Percentiles rank a stretch among this genome's conserved stretches.
phyloP scores from a whole-genome alignment of 1,139 yeast species.

The Dujonia santamariae region DNA sequence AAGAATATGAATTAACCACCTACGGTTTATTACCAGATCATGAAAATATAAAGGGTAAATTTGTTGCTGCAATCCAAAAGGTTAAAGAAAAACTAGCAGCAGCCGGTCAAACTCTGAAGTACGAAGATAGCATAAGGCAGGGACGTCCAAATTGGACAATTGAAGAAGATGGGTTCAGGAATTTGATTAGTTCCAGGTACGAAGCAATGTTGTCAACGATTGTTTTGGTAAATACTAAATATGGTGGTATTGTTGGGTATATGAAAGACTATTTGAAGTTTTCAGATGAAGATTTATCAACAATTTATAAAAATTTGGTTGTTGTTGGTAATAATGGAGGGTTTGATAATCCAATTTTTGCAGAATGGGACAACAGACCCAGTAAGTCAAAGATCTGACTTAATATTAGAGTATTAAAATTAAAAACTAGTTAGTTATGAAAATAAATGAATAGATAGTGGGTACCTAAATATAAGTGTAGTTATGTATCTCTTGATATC shows the following conservation, averaged over 20 bases:
- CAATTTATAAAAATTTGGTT: slow-evolving; percentile 47
- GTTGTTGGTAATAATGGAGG: slow-evolving; percentile 8
- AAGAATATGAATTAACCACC: slow-evolving; percentile 73
- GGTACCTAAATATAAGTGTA: too few relatives aligned
- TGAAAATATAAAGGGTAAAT: slow-evolving; percentile 32
- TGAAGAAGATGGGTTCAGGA: slow-evolving; percentile 49
- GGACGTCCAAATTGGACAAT: slow-evolving; percentile 41
- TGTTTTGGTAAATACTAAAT: slow-evolving; percentile 44
- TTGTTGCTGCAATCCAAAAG: slow-evolving; percentile 26
- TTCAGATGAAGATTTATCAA: slow-evolving; percentile 44
- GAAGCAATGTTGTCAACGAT: slow-evolving; percentile 74
- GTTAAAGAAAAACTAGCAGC: slow-evolving; percentile 22
- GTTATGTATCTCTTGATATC: too few relatives aligned
- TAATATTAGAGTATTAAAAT: background rate
- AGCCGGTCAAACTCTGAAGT: slow-evolving; percentile 19
- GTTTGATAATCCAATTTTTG: slow-evolving; percentile 17
- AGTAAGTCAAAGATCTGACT: slow-evolving; percentile 14
- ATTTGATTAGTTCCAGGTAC: slow-evolving; percentile 61
- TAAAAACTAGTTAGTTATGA: too few relatives aligned
- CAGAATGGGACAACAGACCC: slow-evolving; percentile 22
- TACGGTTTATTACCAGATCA: slow-evolving; percentile 58
- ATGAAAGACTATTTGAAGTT: slow-evolving; percentile 47
- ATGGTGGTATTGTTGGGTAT: slow-evolving; percentile 56
- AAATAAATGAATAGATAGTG: too few relatives aligned
- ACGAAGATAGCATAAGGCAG: slow-evolving; percentile 27